A percentile compares a stretch with the other conserved stretches of the same genome.
Conservation (phyloP, 2,329 filamentous ascomycete species). For the Botrytis galanthina region DNA sequence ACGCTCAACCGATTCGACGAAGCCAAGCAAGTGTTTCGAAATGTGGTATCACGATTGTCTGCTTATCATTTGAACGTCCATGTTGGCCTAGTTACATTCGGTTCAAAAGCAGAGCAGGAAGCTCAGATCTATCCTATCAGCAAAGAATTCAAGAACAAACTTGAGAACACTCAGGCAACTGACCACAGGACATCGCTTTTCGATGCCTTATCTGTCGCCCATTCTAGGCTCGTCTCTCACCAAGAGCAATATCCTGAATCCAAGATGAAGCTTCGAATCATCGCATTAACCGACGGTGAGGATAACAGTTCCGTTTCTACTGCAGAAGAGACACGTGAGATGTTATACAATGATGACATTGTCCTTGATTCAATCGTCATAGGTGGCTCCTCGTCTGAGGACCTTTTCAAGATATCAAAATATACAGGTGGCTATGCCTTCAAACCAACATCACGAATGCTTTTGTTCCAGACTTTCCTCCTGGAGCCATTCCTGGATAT, state of each 20-base stretch:
- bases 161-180: not conserved
- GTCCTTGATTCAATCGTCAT: not conserved
- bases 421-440: not conserved
- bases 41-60: not conserved
- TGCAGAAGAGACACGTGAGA: not conserved
- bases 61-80: not conserved
- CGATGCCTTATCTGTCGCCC: not conserved
- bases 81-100: not conserved
- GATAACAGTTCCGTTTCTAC: not conserved
- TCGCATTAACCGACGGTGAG: not conserved
- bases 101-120: not conserved
- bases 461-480: not conserved
- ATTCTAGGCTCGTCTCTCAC: not conserved
- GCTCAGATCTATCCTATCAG: not conserved
- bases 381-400: not conserved
- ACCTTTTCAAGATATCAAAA: not conserved
- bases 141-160: not conserved
- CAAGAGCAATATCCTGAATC: not conserved
- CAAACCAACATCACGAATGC: not conserved
- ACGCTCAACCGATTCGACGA: not conserved
- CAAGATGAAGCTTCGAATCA: not conserved
- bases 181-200: not conserved
- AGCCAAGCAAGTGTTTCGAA: not conserved
- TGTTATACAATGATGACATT: not conserved
- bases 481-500: not conserved